Evolutionary conservation across 202 grass and related monocot species (phyloP), one percentile per base, ranked within the genome.

Genomic region (Panicum virgatum): DNA sequence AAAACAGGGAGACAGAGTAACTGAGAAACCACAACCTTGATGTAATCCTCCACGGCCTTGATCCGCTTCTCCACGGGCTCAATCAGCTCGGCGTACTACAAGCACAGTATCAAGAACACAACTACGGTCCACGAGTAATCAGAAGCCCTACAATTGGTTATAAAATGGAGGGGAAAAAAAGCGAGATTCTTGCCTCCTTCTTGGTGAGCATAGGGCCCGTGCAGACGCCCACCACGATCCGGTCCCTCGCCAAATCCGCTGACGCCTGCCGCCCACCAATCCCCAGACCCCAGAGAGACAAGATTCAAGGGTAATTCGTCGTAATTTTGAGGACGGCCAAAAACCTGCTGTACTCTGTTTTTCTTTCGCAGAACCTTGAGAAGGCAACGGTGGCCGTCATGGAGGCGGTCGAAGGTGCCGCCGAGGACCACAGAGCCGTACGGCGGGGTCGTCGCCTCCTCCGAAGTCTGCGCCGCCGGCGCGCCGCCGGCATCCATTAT

Each of bases 361-460:
- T 46, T 2, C 9, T 75, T 76, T 34, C 8, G 19, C 27, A 14
- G 66, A 56, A 99, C 96, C 87, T 96, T 92, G 63, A 99, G 96
- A 79, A 99, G 92, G 84, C 85, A 69, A 30, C 81, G 91, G 71
- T 99, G 96, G 62, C 93, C 96, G 70, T 93, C 87, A 62, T 99
- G 96, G 56, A 99, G 96, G 69, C 96, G 94, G 80, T 99, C 93
- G 62, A 99, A 99, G 69, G 96, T 99, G 37, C 96, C 93, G n/a
- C 96, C 89, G 56, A 99, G 87, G 51, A 99, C 93, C 20, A 99
- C 89, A 13, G 87, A 86, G 0, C 70, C 65, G 42, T 94, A 96
- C 0, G 87, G 34, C 14, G 68, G 79, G n/a, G 64, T 25, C 12
- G 20, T 67, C 36, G 6, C 15, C 57, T 73, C 53, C 61, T 25